phyloP scores from a whole-genome alignment of 306 rosid genomes.

The Potentilla sterilis region DNA sequence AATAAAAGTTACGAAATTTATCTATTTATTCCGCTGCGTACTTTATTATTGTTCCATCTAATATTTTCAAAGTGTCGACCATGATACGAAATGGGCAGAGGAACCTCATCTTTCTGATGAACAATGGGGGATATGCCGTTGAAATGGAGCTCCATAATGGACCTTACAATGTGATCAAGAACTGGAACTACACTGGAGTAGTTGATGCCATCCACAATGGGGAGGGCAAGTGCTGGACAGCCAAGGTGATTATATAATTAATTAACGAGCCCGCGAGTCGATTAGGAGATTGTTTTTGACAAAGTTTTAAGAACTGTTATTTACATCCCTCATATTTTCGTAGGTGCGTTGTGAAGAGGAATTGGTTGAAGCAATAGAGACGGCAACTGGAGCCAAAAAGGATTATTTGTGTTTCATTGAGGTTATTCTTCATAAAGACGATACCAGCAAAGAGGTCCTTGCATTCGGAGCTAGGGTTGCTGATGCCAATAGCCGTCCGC shows the following conservation, averaged over 20 bases:
- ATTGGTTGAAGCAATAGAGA: constrained; percentile 55
- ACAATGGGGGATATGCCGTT: constrained; percentile 39
- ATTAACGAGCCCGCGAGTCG: too few species aligned
- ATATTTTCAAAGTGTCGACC: too few species aligned
- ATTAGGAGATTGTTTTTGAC: too few species aligned
- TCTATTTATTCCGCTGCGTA: too few species aligned
- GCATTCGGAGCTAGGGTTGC: too few species aligned
- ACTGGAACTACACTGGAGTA: constrained; percentile 73
- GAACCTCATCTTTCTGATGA: not conserved
- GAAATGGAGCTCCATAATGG: constrained; percentile 83
- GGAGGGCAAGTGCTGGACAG: constrained; percentile 84
- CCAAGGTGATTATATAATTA: constrained; percentile 40
- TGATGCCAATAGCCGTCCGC: too few species aligned
- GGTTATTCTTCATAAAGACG: constrained; percentile 76
- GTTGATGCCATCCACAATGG: constrained; percentile 76
- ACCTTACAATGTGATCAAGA: constrained; percentile 87
- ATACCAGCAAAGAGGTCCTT: constrained; percentile 16
- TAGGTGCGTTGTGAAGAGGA: constrained; percentile 77
- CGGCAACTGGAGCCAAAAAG: constrained; percentile 60
- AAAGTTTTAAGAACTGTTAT: too few species aligned
- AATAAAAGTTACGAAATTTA: too few species aligned
- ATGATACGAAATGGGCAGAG: constrained; percentile 36
- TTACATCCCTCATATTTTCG: too few species aligned
- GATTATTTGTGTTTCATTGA: constrained; percentile 76
- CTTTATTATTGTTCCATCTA: too few species aligned